A percentile compares a stretch with the other conserved stretches of the same genome.
phyloP scores from a whole-genome alignment of 169 alveolate genomes.

The Amoebophrya sp. region DNA sequence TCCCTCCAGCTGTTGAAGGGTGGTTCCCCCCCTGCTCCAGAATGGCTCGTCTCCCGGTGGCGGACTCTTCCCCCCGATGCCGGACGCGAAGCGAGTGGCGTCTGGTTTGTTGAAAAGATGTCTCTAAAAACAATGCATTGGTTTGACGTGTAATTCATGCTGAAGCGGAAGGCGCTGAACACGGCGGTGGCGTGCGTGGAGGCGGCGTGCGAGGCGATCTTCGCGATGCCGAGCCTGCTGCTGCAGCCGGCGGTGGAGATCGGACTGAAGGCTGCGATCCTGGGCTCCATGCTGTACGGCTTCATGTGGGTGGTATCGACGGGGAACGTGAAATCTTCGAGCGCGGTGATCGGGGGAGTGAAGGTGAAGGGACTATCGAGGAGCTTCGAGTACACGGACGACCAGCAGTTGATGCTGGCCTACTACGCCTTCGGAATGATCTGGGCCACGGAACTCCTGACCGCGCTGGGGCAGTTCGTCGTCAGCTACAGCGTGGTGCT shows the following conservation, averaged over 20 bases:
- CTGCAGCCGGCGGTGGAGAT: not conserved
- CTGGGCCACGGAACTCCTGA: not conserved
- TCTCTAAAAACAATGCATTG: no score
- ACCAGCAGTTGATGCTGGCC: not conserved
- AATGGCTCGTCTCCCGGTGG: no score
- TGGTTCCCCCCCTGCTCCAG: no score
- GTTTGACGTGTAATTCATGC: no score
- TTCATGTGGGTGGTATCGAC: not conserved
- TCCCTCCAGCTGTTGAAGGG: no score
- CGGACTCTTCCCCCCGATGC: no score
- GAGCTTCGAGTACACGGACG: not conserved
- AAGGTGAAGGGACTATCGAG: not conserved
- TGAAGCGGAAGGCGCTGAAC: not conserved
- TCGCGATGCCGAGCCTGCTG: not conserved
- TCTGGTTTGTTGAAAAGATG: no score
- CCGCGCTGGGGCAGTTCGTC: not conserved
- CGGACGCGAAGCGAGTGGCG: no score
- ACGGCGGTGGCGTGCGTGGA: not conserved
- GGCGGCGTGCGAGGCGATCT: not conserved
- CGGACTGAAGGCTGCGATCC: not conserved
- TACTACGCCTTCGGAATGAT: not conserved
- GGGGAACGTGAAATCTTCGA: not conserved
- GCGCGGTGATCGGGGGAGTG: not conserved
- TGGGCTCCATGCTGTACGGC: not conserved
- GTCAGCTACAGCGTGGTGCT: slow-evolving; percentile 3